Base-by-base conservation (phyloP, 257 asterid genomes). In the Solanum chiquidenum region DNA sequence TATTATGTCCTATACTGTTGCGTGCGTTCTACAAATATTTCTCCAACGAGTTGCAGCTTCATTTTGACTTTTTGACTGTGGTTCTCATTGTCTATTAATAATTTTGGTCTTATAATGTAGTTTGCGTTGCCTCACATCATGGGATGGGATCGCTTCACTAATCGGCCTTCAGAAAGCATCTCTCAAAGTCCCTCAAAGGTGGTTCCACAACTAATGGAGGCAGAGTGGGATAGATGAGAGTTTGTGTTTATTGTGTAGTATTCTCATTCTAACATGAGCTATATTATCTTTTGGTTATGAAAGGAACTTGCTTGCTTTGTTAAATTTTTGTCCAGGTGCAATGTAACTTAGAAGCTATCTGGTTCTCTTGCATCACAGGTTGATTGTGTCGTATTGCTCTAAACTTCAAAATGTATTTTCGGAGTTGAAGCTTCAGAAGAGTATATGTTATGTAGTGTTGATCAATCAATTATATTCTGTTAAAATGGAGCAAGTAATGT, bases 41-140 rank as follows among this genome's bases (percentile, higher is more conserved):
- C 62, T 77, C 84, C 52, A 77, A 3, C 13, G 7, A 42, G 18
- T 40, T 76, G 83, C 23, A 1, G 13, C 62, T 77, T 42, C n/a
- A 3, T 77, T 77, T 71, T 42, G 7, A 42, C 23, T 25, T 76
- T 76, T 40, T 76, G 23, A 13, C 11, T 40, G 62, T 77, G 62
- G 62, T 77, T 23, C 84, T 40, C 62, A 42, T 77, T 40, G 60
- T 76, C 13, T 29, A 7, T 40, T 77, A 40, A 77, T 77, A 44
- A 13, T 42, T 76, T 42, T 77, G 35, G 23, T 77, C 25, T 13
- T n/a, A 25, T 85, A 52, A 20, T 90, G 93, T 96, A 96, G 99
- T 96, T 94, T 93, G 98, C 98, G 58, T 91, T 96, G 93, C 98
- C 99, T n/a, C 98, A 96, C 91, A 92, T 96, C 86, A 88, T 96